Percentiles rank a stretch among this genome's conserved stretches.
Conservation (phyloP, 2,329 filamentous ascomycete species). For the Fusarium sp. region DNA sequence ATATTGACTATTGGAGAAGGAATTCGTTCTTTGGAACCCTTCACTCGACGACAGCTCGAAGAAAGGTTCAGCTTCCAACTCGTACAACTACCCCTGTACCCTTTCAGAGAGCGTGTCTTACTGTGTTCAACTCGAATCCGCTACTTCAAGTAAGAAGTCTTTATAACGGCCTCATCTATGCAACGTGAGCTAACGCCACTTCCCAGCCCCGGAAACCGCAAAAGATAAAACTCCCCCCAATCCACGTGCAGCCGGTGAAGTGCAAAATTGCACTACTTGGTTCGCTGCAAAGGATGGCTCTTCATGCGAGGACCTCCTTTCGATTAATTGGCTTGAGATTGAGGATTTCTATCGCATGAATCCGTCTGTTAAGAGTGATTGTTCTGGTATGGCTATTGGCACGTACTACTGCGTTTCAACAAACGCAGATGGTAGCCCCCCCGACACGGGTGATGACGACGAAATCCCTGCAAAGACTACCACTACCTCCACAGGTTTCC, state of each 20-base stretch:
- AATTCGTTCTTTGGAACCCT: constrained; percentile 29
- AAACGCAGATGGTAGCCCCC: constrained; percentile 10
- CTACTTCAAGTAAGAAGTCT: not conserved
- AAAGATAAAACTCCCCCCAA: too few relatives aligned
- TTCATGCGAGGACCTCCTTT: not conserved
- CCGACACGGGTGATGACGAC: not conserved
- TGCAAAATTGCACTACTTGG: too few relatives aligned
- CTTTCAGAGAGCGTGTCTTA: constrained; percentile 19
- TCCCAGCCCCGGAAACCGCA: too few relatives aligned
- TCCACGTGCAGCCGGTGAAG: too few relatives aligned
- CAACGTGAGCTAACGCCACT: too few relatives aligned
- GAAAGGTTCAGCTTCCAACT: constrained; percentile 3
- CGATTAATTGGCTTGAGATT: not conserved
- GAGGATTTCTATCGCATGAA: constrained; percentile 23
- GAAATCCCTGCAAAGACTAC: not conserved
- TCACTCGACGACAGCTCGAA: constrained; percentile 3
- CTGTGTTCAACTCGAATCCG: constrained; percentile 8
- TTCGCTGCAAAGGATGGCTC: too few relatives aligned
- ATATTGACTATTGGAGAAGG: not conserved
- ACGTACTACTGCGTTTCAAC: constrained; percentile 32
- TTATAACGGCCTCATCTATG: too few relatives aligned
- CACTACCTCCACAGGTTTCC: not conserved
- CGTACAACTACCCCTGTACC: constrained; percentile 16
- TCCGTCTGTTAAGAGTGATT: constrained; percentile 17
- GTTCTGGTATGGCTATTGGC: constrained; percentile 20